These are phyloP conservation scores for Goffeauzyma gilvescens DNA, from an alignment of 768 basidiomycete genomes.

Conservation along the genomic window DNA sequence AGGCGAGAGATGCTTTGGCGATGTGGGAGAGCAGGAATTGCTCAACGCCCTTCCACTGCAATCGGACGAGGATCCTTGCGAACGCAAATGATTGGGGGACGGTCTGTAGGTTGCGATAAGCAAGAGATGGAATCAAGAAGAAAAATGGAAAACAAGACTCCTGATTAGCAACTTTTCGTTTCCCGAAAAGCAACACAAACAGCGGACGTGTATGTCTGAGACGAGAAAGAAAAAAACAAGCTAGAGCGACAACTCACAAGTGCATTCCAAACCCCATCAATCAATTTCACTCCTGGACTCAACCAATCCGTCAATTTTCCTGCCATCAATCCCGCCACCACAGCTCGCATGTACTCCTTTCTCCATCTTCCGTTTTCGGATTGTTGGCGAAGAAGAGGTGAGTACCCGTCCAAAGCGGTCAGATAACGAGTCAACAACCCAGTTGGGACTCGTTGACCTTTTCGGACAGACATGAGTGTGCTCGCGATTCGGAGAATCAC, in stretches of 20 bases:
- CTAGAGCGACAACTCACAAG: conserved; percentile 13
- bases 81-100: conserved; percentile 17
- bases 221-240: background rate
- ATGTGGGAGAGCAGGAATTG: conserved; percentile 29
- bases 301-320: conserved; percentile 30
- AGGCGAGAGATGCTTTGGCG: conserved; percentile 15
- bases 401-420: conserved; percentile 3
- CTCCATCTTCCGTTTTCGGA: conserved; percentile 7
- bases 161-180: conserved; percentile 5
- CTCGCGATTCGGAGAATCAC: conserved; percentile 21
- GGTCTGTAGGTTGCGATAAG: too few species aligned
- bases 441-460: conserved; percentile 26
- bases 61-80: conserved; percentile 16
- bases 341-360: conserved; percentile 11
- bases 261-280: conserved; percentile 19
- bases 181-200: conserved; percentile 7
- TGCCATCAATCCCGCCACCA: conserved; percentile 21
- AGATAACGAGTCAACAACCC: conserved; percentile 7
- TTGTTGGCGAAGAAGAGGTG: background rate
- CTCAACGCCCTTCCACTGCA: conserved; percentile 27
- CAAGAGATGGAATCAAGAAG: too few species aligned
- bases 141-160: conserved; percentile 6
- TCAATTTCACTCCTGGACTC: conserved; percentile 20
- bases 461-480: conserved; percentile 20
- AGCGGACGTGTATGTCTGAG: background rate